phyloP scores from a whole-genome alignment of 2,329 filamentous ascomycete species.

The Coniochaeta sp. region DNA sequence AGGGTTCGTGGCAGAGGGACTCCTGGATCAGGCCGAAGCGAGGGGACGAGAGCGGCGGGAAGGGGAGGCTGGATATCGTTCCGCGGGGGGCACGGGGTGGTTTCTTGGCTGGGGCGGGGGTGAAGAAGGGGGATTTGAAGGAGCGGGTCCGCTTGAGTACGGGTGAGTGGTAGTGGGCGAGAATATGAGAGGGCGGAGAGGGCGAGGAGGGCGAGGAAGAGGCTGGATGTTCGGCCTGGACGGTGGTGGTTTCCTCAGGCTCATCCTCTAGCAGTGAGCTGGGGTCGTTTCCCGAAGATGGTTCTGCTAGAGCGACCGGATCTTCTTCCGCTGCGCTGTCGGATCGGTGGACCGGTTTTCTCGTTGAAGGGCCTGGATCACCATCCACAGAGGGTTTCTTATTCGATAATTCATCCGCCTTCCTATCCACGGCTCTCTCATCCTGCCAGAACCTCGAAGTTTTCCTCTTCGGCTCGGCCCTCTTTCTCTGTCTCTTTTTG shows the following conservation, averaged over 20 bases:
- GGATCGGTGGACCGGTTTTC: not conserved
- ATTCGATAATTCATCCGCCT: not conserved
- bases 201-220: not conserved
- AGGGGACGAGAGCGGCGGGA: slow-evolving; percentile 57
- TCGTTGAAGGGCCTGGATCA: not conserved
- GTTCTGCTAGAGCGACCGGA: not conserved
- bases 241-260: not conserved
- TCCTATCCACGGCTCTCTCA: not conserved
- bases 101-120: slow-evolving; percentile 3
- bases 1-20: slow-evolving; percentile 65
- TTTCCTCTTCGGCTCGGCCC: not conserved
- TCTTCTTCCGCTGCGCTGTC: not conserved
- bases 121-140: slow-evolving; percentile 27
- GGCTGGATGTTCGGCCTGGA: not conserved
- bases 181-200: not conserved
- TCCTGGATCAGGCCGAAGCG: slow-evolving; percentile 81
- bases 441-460: slow-evolving; percentile 1
- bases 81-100: slow-evolving; percentile 28
- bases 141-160: not conserved
- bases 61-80: slow-evolving; percentile 49
- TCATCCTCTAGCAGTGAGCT: not conserved
- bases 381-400: not conserved
- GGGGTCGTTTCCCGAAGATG: not conserved
- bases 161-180: not conserved
- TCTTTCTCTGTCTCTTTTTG: not conserved